Percentiles rank a stretch among this genome's conserved stretches.
These are phyloP conservation scores for Pelargonium myrrhifolium DNA, from an alignment of 441 rosid genomes.

Conservation along the genomic window DNA sequence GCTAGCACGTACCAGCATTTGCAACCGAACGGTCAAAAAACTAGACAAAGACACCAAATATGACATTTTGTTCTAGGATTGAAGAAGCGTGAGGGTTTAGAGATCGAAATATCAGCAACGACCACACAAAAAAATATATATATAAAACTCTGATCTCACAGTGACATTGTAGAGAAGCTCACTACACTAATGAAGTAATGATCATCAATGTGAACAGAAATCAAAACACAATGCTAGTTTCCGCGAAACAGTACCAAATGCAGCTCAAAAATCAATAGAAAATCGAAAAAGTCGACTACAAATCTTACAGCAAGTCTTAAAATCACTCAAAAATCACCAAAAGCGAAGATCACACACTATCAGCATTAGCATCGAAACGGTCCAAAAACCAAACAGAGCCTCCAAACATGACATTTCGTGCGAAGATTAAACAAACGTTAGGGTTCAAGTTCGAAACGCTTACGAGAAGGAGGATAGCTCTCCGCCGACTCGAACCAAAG, in stretches of 20 bases:
- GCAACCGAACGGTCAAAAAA: too few species aligned
- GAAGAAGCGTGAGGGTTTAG: too few species aligned
- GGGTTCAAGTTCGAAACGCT: conserved; percentile 25
- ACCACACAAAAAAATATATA: neutral
- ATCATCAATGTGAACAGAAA: neutral
- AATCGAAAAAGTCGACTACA: neutral
- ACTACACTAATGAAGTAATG: neutral
- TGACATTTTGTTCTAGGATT: too few species aligned
- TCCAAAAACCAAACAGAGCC: neutral
- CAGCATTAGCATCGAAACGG: neutral
- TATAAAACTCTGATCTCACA: neutral
- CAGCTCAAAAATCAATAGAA: neutral
- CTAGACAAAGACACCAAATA: too few species aligned
- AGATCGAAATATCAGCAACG: neutral
- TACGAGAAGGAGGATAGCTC: conserved; percentile 78
- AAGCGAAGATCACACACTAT: neutral
- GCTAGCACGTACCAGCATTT: too few species aligned
- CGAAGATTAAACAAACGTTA: conserved; percentile 5
- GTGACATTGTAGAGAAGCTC: neutral
- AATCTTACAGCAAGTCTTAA: too few species aligned
- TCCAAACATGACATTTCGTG: neutral
- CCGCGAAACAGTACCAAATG: neutral
- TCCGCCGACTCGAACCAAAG: conserved; percentile 64
- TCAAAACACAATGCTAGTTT: neutral
- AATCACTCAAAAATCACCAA: neutral